Percentiles rank a stretch among this genome's conserved stretches.
Evolutionary conservation across 129 eudicot genomes (phyloP).

Genomic region (Flaveria ramosissima): DNA sequence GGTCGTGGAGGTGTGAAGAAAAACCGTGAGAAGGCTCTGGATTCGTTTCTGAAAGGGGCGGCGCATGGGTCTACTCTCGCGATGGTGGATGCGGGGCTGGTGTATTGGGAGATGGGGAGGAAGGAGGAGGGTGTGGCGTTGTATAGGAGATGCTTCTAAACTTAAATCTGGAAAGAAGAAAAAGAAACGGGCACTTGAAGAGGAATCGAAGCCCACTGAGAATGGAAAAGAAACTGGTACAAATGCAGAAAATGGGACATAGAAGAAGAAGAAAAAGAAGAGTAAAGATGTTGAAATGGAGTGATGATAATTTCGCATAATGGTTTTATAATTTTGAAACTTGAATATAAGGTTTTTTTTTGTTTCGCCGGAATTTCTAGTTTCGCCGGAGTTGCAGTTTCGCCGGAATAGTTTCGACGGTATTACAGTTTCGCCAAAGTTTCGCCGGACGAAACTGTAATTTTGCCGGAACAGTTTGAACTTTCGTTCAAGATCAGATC

Average conservation of each 20-base stretch:
- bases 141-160: constrained; percentile 49
- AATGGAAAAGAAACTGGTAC: constrained; percentile 38
- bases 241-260: constrained; percentile 57
- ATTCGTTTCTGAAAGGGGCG: constrained; percentile 73
- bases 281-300: constrained; percentile 52
- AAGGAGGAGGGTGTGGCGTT: constrained; percentile 60
- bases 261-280: constrained; percentile 68
- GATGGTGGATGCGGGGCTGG: constrained; percentile 94
- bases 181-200: constrained; percentile 58
- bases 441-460: too few species aligned
- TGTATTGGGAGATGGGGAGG: constrained; percentile 86
- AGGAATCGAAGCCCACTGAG: constrained; percentile 33
- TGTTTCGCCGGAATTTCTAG: too few species aligned
- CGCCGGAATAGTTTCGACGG: too few species aligned
- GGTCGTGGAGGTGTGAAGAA: constrained; percentile 66
- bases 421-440: too few species aligned
- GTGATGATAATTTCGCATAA: too few species aligned
- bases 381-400: too few species aligned
- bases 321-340: too few species aligned
- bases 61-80: constrained; percentile 91
- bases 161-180: constrained; percentile 71
- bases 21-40: constrained; percentile 57
- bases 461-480: too few species aligned
- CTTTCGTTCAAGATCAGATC: too few species aligned
- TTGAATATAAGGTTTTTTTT: too few species aligned